These are phyloP conservation scores for Sporobolus alterniflorus DNA, from an alignment of 202 grass and related monocot genomes.

Conservation along the genomic window DNA sequence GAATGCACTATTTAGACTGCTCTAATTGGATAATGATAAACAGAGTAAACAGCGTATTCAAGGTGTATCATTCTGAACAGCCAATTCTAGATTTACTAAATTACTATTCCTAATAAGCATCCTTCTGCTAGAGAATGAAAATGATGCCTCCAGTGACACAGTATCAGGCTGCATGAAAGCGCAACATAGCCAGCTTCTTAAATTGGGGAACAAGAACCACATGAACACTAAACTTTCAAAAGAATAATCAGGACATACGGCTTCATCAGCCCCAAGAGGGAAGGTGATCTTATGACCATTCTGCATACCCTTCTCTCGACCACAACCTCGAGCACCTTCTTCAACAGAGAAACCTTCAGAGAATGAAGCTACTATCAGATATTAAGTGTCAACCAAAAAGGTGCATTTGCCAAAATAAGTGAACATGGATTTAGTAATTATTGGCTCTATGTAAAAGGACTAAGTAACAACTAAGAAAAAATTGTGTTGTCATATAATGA, in stretches of 20 bases:
- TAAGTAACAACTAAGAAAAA: conserved; percentile 21
- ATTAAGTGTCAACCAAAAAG: too few species aligned
- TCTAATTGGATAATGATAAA: not conserved
- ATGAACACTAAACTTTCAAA: too few species aligned
- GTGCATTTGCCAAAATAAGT: not conserved
- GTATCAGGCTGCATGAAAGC: too few species aligned
- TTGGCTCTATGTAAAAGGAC: not conserved
- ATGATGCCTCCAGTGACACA: too few species aligned
- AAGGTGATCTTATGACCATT: conserved; percentile 93
- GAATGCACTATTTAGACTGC: conserved; percentile 11
- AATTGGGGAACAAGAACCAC: too few species aligned
- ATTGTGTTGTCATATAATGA: not conserved
- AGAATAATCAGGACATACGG: too few species aligned
- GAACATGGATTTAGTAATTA: conserved; percentile 9
- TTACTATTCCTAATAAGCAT: too few species aligned
- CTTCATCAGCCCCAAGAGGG: conserved; percentile 90
- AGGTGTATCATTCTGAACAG: conserved; percentile 71
- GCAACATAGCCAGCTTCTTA: too few species aligned
- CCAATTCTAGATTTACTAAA: conserved; percentile 82
- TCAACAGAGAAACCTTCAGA: too few species aligned
- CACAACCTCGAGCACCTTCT: conserved; percentile 81
- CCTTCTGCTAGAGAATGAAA: too few species aligned
- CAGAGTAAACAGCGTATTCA: conserved; percentile 6
- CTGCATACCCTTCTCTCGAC: conserved; percentile 97
- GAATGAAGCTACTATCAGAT: too few species aligned